These are phyloP conservation scores for Salvia sclarea DNA, from an alignment of 305 asterid genomes.

Conservation along the genomic window DNA sequence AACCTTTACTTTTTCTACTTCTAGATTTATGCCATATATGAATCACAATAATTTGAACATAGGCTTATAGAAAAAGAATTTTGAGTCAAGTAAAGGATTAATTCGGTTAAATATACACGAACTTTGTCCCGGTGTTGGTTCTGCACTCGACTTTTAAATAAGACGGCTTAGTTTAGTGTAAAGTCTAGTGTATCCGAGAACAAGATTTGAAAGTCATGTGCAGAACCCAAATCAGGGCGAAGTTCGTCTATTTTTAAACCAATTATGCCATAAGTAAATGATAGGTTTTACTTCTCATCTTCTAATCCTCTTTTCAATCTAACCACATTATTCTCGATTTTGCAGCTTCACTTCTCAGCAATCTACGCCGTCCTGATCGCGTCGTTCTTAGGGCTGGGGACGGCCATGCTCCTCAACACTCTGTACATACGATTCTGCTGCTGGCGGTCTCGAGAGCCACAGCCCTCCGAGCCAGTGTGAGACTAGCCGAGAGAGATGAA, in stretches of 20 bases:
- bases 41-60: not conserved
- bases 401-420: constrained; percentile 53
- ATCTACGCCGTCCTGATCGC: constrained; percentile 61
- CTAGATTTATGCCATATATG: not conserved
- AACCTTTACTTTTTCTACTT: not conserved
- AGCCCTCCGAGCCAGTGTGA: constrained; percentile 51
- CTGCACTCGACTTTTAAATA: no score
- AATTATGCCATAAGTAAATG: no score
- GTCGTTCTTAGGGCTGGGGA: constrained; percentile 65
- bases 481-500: constrained; percentile 4
- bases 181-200: not conserved
- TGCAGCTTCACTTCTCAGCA: constrained; percentile 61
- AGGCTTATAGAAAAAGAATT: not conserved
- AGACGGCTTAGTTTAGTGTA: no score
- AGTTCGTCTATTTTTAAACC: not conserved
- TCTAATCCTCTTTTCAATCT: constrained; percentile 9
- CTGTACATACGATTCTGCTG: constrained; percentile 44
- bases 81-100: not conserved
- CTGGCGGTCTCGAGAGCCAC: constrained; percentile 48
- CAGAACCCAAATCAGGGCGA: not conserved
- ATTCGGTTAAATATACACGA: no score
- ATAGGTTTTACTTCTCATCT: not conserved
- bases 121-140: no score
- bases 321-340: constrained; percentile 19
- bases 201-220: not conserved